phyloP scores from a whole-genome alignment of 352 stramenopile species.

The Globisporangium splendens region DNA sequence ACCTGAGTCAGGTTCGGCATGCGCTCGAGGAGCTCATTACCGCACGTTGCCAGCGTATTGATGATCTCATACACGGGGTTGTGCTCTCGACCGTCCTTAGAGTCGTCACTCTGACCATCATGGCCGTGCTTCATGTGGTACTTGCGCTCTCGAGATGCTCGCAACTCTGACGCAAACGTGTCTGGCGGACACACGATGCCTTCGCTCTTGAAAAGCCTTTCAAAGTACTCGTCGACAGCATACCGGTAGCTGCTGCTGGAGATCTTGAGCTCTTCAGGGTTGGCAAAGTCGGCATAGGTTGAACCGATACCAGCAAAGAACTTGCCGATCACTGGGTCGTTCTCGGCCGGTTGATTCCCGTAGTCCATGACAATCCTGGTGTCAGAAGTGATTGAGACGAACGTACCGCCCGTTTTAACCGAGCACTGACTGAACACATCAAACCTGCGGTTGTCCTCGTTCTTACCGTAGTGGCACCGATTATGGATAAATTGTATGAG shows the following conservation, averaged over 20 bases:
- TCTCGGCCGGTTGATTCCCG: no score
- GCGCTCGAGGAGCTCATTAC: constrained; percentile 1
- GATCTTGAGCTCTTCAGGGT: background rate
- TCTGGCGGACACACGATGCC: background rate
- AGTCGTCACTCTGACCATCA: background rate
- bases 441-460: background rate
- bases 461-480: constrained; percentile 5
- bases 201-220: constrained; percentile 2
- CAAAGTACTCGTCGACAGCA: constrained; percentile 8
- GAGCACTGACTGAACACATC: constrained; percentile 19
- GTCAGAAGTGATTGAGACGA: no score
- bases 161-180: background rate
- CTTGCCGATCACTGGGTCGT: background rate
- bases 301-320: background rate
- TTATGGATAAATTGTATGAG: constrained; percentile 13
- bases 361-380: no score
- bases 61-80: constrained; percentile 2
- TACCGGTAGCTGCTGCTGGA: constrained; percentile 5
- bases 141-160: no score
- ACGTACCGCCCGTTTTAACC: background rate
- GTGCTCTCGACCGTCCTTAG: background rate
- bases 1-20: background rate
- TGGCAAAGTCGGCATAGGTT: constrained; percentile 25
- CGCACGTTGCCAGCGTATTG: constrained; percentile 1
- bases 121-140: no score